A percentile compares a stretch with the other conserved stretches of the same genome.
These are phyloP conservation scores for Eucalyptus paniculata DNA, from an alignment of 345 rosid species.

Conservation along the genomic window DNA sequence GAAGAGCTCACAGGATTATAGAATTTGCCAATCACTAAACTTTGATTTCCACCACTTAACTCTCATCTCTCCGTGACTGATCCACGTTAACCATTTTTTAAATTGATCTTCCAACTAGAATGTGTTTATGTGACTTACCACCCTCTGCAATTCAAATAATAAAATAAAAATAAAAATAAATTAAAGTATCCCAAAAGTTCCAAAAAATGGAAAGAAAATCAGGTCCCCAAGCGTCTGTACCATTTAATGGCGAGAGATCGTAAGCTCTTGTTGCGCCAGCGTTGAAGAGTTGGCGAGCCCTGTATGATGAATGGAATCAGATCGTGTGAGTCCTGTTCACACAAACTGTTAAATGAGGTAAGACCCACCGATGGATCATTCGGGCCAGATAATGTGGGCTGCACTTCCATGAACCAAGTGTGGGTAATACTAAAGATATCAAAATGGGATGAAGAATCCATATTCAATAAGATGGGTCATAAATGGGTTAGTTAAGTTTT, in stretches of 20 bases:
- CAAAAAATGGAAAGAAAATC: background rate
- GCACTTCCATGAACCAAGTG: background rate
- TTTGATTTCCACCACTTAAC: background rate
- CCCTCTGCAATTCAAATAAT: background rate
- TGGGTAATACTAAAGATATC: background rate
- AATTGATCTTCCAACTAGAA: background rate
- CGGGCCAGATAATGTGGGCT: background rate
- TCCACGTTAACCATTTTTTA: background rate
- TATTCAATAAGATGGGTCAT: too few relatives aligned
- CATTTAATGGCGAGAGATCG: background rate
- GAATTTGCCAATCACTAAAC: background rate
- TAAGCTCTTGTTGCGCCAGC: background rate
- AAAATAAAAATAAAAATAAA: background rate
- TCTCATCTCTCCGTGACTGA: background rate
- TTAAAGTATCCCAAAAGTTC: background rate
- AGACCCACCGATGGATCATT: background rate
- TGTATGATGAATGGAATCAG: background rate
- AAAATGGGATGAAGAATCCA: too few relatives aligned
- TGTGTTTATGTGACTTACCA: background rate
- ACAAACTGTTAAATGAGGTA: background rate
- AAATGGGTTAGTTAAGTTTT: too few relatives aligned
- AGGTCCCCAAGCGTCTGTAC: background rate
- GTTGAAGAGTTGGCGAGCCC: background rate
- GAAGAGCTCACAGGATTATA: background rate
- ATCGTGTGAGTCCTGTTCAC: background rate